Conservation (phyloP, 83 land plant species). For the Thuja plicata region DNA sequence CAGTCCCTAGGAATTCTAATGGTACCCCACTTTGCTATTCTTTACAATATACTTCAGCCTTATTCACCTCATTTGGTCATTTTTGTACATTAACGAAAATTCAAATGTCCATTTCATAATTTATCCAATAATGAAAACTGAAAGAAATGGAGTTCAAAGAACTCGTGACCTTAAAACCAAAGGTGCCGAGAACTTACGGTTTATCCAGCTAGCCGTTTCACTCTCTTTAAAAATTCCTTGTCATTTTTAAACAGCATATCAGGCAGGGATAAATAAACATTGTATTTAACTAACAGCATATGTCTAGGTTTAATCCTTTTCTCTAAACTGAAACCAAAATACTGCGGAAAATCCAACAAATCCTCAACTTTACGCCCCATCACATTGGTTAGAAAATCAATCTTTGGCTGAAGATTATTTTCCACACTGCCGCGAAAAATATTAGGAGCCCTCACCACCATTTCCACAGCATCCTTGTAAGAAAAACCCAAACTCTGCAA, state of each 20-base stretch:
- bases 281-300: conserved; percentile 21
- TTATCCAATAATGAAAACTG: not conserved
- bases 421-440: conserved; percentile 56
- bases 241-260: conserved; percentile 57
- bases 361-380: conserved; percentile 55
- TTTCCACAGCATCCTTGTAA: conserved; percentile 36
- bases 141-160: not conserved
- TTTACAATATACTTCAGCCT: not conserved
- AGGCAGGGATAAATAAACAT: conserved; percentile 38
- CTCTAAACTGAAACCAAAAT: conserved; percentile 73
- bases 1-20: not conserved
- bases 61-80: not conserved
- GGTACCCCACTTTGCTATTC: not conserved
- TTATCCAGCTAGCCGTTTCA: conserved; percentile 11
- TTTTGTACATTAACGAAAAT: not conserved
- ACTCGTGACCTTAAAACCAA: not conserved
- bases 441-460: conserved; percentile 61
- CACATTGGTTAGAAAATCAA: conserved; percentile 37
- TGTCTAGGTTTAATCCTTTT: conserved; percentile 70
- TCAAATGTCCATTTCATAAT: not conserved
- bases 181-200: not conserved
- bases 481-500: conserved; percentile 41
- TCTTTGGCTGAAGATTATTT: conserved; percentile 68
- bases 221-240: conserved; percentile 40
- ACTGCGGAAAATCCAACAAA: conserved; percentile 70